These are phyloP conservation scores for Russula compacta DNA, from an alignment of 768 basidiomycete species.

Conservation along the genomic window DNA sequence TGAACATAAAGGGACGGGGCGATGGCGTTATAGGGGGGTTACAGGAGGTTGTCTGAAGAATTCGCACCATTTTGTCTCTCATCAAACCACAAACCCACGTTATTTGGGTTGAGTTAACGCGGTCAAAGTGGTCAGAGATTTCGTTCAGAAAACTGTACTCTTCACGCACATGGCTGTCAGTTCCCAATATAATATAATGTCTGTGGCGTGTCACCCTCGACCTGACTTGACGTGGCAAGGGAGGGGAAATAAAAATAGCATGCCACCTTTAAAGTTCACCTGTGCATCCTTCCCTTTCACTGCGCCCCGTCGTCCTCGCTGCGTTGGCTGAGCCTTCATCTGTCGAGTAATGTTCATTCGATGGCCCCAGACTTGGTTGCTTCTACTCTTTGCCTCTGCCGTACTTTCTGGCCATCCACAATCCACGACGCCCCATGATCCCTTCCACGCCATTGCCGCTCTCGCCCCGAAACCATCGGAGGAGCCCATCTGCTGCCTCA, in stretches of 20 bases:
- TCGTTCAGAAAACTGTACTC: not conserved
- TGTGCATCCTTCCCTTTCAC: not conserved
- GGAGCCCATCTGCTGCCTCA: constrained; percentile 61
- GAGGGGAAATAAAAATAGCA: no score
- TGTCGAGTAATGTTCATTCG: constrained; percentile 4
- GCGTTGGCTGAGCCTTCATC: not conserved
- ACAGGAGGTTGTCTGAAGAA: not conserved
- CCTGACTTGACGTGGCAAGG: no score
- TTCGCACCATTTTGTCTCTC: not conserved
- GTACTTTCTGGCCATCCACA: constrained; percentile 27
- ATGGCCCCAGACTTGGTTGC: constrained; percentile 1
- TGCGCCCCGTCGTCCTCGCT: not conserved
- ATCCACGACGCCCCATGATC: constrained; percentile 42
- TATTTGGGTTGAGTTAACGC: not conserved
- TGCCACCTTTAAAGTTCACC: no score
- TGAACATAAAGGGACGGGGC: not conserved
- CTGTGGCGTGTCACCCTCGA: not conserved
- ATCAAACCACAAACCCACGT: not conserved
- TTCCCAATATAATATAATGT: constrained; percentile 8
- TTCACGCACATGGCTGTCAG: not conserved
- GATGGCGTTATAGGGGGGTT: not conserved
- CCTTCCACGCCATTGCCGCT: constrained; percentile 47
- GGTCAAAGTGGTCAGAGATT: not conserved
- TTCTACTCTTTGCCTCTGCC: constrained; percentile 24
- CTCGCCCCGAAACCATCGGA: constrained; percentile 42